phyloP scores from a whole-genome alignment of 805 yeast species.

The Komagataella kurtzmanii region DNA sequence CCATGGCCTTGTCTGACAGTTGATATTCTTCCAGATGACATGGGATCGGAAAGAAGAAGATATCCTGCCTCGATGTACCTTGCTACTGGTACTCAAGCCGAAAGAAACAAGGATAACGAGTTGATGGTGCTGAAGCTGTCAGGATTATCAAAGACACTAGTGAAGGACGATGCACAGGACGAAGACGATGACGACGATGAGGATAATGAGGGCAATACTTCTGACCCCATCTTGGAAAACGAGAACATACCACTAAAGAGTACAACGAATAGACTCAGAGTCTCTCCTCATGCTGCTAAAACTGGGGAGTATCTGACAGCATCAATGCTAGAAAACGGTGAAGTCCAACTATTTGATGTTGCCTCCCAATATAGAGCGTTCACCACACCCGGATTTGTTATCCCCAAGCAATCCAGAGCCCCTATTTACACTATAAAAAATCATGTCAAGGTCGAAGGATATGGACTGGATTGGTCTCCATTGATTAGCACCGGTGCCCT shows the following conservation, averaged over 20 bases:
- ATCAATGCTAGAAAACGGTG: slow-evolving; percentile 81
- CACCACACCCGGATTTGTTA: slow-evolving; percentile 73
- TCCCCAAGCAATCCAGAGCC: slow-evolving; percentile 65
- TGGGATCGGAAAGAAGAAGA: slow-evolving; percentile 79
- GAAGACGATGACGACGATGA: slow-evolving; percentile 64
- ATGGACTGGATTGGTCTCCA: slow-evolving; percentile 96
- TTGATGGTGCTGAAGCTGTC: slow-evolving; percentile 72
- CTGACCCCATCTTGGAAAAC: slow-evolving; percentile 80
- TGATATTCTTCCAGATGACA: slow-evolving; percentile 74
- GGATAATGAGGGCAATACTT: slow-evolving; percentile 50
- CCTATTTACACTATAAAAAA: slow-evolving; percentile 71
- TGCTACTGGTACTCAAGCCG: slow-evolving; percentile 91
- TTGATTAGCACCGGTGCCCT: slow-evolving; percentile 65
- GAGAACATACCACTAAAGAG: slow-evolving; percentile 65
- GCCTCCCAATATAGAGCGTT: slow-evolving; percentile 71
- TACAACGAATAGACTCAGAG: slow-evolving; percentile 83
- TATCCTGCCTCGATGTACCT: slow-evolving; percentile 82
- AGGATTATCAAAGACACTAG: slow-evolving; percentile 72
- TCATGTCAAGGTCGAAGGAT: slow-evolving; percentile 96
- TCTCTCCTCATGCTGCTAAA: slow-evolving; percentile 58
- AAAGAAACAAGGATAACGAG: slow-evolving; percentile 78
- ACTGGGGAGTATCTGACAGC: slow-evolving; percentile 83
- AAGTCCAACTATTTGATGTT: slow-evolving; percentile 73
- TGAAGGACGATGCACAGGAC: slow-evolving; percentile 69
- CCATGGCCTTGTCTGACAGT: slow-evolving; percentile 97